These are phyloP conservation scores for Melaleuca quinquenervia DNA, from an alignment of 345 rosid genomes.

Conservation along the genomic window DNA sequence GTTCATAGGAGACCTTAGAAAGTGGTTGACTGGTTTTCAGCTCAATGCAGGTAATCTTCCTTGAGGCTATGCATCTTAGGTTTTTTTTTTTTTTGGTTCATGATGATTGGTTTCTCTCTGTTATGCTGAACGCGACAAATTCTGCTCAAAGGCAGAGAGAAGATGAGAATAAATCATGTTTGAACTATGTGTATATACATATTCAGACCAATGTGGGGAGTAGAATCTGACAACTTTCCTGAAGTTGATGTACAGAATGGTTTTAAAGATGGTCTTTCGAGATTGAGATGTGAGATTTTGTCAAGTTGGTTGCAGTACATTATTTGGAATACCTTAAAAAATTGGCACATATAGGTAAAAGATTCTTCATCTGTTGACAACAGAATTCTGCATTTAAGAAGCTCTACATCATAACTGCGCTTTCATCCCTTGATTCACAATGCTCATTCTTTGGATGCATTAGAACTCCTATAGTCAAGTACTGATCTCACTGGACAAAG, in stretches of 20 bases:
- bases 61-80: not conserved
- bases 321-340: not conserved
- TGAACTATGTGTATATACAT: not conserved
- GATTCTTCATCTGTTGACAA: not conserved
- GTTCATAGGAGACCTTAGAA: conserved; percentile 27
- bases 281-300: not conserved
- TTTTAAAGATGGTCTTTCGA: not conserved
- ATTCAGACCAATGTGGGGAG: not conserved
- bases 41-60: conserved; percentile 27
- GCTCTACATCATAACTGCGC: not conserved
- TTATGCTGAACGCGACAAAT: not conserved
- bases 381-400: not conserved
- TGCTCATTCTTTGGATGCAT: not conserved
- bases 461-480: not conserved
- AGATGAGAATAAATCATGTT: not conserved
- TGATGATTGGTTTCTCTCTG: not conserved
- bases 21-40: conserved; percentile 22
- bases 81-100: not conserved
- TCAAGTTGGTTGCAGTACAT: not conserved
- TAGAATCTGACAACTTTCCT: not conserved
- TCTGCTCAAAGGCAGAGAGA: not conserved
- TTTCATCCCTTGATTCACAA: not conserved
- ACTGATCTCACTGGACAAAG: not conserved
- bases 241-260: not conserved
- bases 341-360: not conserved